Evolutionary conservation across 2,329 filamentous ascomycete species (phyloP), one percentile per base, ranked within the genome.

Genomic region (Microthyrium microscopicum): DNA sequence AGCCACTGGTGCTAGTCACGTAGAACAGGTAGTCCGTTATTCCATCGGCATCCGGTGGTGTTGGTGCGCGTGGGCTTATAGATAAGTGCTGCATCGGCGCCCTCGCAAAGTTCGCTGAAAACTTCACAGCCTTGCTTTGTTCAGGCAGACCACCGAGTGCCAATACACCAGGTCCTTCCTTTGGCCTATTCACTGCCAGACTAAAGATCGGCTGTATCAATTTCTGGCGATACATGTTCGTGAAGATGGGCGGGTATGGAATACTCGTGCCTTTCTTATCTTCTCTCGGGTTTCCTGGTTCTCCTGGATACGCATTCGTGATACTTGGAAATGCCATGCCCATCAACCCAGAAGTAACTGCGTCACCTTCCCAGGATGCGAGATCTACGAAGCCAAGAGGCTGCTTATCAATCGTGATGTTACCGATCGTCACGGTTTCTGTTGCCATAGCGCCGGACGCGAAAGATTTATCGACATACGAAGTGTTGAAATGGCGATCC

Each of bases 321-420:
- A 16, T 17, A 12, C 34, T 40, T 4, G 36, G 36, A 30, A 37
- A 39, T 3, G 37, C 28, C 29, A 39, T 16, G 11, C 37, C 37
- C 15, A 39, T 33, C 11, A 39, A 16, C 4, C 37, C 37, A 16
- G 30, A 35, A 12, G 37, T 29, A 3, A 15, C 9, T 12, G 26
- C 35, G 29, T 39, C 37, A 17, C 37, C 37, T 17, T 21, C n/a
- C 34, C 35, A 39, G n/a, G 17, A 13, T 5, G 37, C 37, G 9
- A 18, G 18, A 20, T 34, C 17, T 9, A 38, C 26, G n/a, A 38
- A 13, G 4, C 20, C 34, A 20, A 39, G 27, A 13, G 18, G 16
- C 17, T 37, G 29, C 20, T 39, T 20, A n/a, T 26, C 18, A 15
- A 28, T 28, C 4, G 33, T 37, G 20, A 39, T 33, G 20, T 16